These are phyloP conservation scores for Suhomyces pyralidae DNA, from an alignment of 805 yeast genomes.

Conservation along the genomic window DNA sequence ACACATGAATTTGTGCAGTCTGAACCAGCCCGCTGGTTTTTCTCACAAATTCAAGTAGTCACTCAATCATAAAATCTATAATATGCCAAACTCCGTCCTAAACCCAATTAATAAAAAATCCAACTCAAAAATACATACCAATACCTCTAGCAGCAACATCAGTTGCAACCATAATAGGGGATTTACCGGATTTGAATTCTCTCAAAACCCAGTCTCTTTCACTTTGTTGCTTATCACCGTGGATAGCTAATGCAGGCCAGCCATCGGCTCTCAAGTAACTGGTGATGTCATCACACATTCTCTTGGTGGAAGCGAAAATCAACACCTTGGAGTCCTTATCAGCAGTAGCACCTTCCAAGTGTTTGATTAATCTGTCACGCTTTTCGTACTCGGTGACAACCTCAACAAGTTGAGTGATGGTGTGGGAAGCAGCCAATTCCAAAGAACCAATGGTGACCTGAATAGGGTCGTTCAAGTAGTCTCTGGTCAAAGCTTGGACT, in stretches of 20 bases:
- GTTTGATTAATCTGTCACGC: constrained; percentile 83
- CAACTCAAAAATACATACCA: constrained; percentile 63
- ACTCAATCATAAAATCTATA: not conserved
- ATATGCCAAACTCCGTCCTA: constrained; percentile 3
- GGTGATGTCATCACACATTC: constrained; percentile 95
- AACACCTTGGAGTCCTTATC: constrained; percentile 73
- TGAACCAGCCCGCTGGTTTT: not conserved
- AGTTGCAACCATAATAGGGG: constrained; percentile 98
- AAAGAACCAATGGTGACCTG: constrained; percentile 96
- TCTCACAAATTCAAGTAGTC: not conserved
- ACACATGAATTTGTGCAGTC: not conserved
- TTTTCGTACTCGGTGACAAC: constrained; percentile 90
- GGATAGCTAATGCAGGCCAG: constrained; percentile 98
- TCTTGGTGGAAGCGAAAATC: constrained; percentile 94
- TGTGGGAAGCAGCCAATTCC: constrained; percentile 95
- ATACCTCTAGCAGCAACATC: constrained; percentile 99
- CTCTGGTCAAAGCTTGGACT: constrained; percentile 89
- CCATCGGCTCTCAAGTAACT: constrained; percentile 91
- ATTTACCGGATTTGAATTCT: constrained; percentile 88
- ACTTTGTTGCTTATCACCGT: constrained; percentile 96
- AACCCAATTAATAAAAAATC: constrained; percentile 18
- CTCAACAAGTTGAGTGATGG: constrained; percentile 89
- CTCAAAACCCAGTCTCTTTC: constrained; percentile 98
- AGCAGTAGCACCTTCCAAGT: constrained; percentile 75
- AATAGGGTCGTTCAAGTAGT: constrained; percentile 87